These are phyloP conservation scores for Acanthochlamys bracteata DNA, from an alignment of 106 monocot species.

Conservation along the genomic window DNA sequence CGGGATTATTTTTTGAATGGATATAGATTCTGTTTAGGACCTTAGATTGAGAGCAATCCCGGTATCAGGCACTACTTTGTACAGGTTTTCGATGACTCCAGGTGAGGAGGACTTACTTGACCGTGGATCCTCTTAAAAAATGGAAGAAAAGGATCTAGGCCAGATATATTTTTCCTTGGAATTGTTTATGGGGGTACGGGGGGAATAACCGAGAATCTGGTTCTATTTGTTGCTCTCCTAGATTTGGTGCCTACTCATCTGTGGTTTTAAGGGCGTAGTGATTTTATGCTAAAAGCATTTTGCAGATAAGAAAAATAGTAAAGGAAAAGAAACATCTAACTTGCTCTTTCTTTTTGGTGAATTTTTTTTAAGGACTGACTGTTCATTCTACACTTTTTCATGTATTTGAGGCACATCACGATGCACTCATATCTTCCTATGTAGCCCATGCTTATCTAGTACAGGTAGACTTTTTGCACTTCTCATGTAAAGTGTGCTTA, in stretches of 20 bases:
- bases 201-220: background rate
- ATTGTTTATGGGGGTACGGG: background rate
- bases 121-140: no score
- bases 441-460: no score
- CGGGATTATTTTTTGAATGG: background rate
- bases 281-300: background rate
- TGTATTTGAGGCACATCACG: no score
- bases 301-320: background rate
- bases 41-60: background rate
- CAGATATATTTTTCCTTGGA: background rate
- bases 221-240: background rate
- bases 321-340: background rate
- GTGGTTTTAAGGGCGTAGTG: background rate
- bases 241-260: background rate
- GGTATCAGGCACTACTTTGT: background rate
- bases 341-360: background rate
- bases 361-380: background rate
- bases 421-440: no score
- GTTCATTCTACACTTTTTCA: no score
- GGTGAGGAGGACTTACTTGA: background rate
- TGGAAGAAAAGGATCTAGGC: no score
- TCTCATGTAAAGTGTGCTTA: no score
- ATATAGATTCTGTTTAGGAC: background rate
- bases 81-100: background rate
- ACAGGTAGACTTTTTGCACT: no score